Evolutionary conservation across 2,329 filamentous ascomycete species (phyloP).

Genomic region (Ophiostoma piceae): DNA sequence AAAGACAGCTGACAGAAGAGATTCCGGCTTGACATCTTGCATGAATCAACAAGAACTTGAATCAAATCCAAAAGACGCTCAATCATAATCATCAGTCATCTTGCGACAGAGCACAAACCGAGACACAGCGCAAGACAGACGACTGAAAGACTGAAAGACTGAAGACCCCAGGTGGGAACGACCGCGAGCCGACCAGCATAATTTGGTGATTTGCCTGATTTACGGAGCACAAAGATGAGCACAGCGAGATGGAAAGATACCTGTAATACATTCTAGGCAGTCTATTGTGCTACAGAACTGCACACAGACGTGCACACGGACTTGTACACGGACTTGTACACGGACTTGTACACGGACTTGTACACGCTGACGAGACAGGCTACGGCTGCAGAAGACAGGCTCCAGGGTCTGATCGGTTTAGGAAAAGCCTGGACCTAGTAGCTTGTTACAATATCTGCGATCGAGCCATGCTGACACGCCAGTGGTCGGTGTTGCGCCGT

Average conservation of each 20-base stretch:
- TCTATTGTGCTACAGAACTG: not conserved
- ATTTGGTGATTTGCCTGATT: not conserved
- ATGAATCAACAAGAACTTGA: not conserved
- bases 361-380: not conserved
- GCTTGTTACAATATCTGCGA: not conserved
- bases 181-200: conserved; percentile 10
- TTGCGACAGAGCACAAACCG: conserved; percentile 1
- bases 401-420: conserved; percentile 4
- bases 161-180: conserved; percentile 5
- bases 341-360: not conserved
- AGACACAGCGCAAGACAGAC: not conserved
- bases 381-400: too few relatives aligned
- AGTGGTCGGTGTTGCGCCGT: not conserved
- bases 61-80: not conserved
- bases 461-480: not conserved
- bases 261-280: not conserved
- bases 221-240: not conserved
- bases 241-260: not conserved
- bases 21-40: not conserved
- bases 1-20: not conserved
- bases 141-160: not conserved
- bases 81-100: not conserved
- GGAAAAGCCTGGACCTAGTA: not conserved
- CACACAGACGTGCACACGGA: not conserved
- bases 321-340: not conserved